phyloP scores from a whole-genome alignment of 2,329 filamentous ascomycete genomes.

The Fonsecaea multimorphosa region DNA sequence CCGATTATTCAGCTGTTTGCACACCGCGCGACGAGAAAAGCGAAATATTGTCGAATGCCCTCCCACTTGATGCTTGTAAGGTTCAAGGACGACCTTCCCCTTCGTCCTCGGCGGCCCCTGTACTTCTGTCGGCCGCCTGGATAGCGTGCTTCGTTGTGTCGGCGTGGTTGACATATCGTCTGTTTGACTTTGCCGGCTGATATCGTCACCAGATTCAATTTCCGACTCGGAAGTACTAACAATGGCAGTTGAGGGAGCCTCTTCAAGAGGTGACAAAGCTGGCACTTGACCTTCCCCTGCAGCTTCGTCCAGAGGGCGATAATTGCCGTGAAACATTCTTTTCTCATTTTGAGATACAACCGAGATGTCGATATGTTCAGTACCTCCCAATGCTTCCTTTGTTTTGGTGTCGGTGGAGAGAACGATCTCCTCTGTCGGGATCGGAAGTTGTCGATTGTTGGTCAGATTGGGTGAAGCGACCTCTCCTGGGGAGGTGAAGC shows the following conservation, averaged over 20 bases:
- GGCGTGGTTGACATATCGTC: constrained; percentile 61
- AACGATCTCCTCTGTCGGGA: constrained; percentile 17
- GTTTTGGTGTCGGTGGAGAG: constrained; percentile 23
- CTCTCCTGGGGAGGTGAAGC: constrained; percentile 35
- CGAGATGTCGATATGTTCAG: constrained; percentile 66
- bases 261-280: constrained; percentile 32
- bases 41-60: constrained; percentile 96
- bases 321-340: constrained; percentile 66
- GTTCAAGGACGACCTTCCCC: constrained; percentile 92
- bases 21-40: constrained; percentile 92
- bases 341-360: constrained; percentile 66
- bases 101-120: constrained; percentile 60
- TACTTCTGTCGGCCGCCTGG: constrained; percentile 38
- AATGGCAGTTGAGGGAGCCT: constrained; percentile 18
- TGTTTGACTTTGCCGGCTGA: constrained; percentile 57
- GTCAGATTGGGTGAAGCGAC: constrained; percentile 19
- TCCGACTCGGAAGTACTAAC: constrained; percentile 54
- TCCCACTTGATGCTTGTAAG: constrained; percentile 96
- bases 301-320: constrained; percentile 36
- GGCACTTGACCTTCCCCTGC: constrained; percentile 21
- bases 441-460: constrained; percentile 13
- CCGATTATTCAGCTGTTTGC: constrained; percentile 96
- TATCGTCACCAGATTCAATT: constrained; percentile 51
- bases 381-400: constrained; percentile 13
- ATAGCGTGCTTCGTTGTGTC: constrained; percentile 47